These are phyloP conservation scores for Fusarium nanum DNA, from an alignment of 2,329 filamentous ascomycete species.

Conservation along the genomic window DNA sequence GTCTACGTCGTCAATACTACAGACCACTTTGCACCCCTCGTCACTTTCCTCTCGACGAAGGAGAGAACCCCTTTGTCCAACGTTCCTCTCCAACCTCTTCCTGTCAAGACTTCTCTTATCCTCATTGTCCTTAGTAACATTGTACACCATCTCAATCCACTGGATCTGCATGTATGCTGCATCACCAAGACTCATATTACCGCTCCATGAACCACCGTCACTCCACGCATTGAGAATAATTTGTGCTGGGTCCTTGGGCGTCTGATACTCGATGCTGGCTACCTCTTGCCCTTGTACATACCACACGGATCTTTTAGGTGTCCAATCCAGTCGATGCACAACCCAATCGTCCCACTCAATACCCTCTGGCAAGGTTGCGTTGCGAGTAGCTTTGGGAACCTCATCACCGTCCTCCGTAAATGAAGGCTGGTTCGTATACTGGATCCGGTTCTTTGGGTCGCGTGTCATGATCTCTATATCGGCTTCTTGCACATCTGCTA, in stretches of 20 bases:
- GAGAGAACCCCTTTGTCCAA: conserved; percentile 49
- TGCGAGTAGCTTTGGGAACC: conserved; percentile 60
- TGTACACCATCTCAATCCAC: conserved; percentile 72
- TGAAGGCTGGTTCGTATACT: conserved; percentile 72
- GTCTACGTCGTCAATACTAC: conserved; percentile 51
- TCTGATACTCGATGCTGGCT: conserved; percentile 65
- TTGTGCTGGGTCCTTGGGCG: conserved; percentile 63
- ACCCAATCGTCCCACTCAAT: conserved; percentile 66
- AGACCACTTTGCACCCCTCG: conserved; percentile 45
- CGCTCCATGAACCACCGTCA: conserved; percentile 69
- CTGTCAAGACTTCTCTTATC: conserved; percentile 21
- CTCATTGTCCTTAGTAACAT: conserved; percentile 48
- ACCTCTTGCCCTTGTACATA: conserved; percentile 64
- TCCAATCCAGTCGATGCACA: conserved; percentile 71
- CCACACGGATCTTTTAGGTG: conserved; percentile 64
- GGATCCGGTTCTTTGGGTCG: conserved; percentile 57
- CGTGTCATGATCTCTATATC: conserved; percentile 65
- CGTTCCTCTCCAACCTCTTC: neutral
- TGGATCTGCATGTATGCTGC: conserved; percentile 68
- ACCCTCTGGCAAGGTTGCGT: conserved; percentile 58
- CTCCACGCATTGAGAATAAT: conserved; percentile 72
- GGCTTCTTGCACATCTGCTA: conserved; percentile 60
- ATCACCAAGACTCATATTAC: conserved; percentile 64
- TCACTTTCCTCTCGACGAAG: conserved; percentile 46
- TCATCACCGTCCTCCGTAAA: conserved; percentile 59